Conservation (phyloP, 2,329 filamentous ascomycete genomes). For the Trichoderma arundinaceum region DNA sequence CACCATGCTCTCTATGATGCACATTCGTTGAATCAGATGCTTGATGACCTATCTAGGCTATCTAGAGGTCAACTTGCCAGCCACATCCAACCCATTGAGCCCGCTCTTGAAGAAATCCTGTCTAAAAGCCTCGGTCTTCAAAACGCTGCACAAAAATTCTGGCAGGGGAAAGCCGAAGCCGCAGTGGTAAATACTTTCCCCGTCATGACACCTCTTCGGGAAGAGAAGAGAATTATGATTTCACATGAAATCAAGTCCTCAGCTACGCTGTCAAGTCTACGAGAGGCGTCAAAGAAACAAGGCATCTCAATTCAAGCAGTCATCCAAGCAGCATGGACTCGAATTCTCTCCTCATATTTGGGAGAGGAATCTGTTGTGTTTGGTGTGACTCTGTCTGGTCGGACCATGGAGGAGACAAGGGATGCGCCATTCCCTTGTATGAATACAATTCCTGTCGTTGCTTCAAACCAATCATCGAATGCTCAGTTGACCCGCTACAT, state of each 20-base stretch:
- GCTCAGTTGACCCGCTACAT: constrained; percentile 63
- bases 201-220: constrained; percentile 68
- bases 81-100: constrained; percentile 40
- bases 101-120: constrained; percentile 51
- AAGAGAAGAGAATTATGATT: constrained; percentile 43
- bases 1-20: constrained; percentile 91
- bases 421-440: constrained; percentile 76
- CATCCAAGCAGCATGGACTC: constrained; percentile 79
- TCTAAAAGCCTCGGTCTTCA: constrained; percentile 40
- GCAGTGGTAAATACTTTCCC: constrained; percentile 75
- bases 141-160: constrained; percentile 60
- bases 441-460: constrained; percentile 76
- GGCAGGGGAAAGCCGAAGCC: constrained; percentile 61
- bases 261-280: constrained; percentile 54
- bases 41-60: constrained; percentile 60
- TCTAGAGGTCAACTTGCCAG: constrained; percentile 36
- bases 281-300: constrained; percentile 58
- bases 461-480: constrained; percentile 61
- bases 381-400: constrained; percentile 79
- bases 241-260: constrained; percentile 45
- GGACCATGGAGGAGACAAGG: constrained; percentile 65
- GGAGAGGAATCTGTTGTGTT: constrained; percentile 78
- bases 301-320: constrained; percentile 78
- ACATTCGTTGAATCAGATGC: constrained; percentile 68
- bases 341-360: constrained; percentile 74